A percentile compares a stretch with the other conserved stretches of the same genome.
phyloP scores from a whole-genome alignment of 495 filamentous ascomycete genomes.

The Penicillium bialowiezense region DNA sequence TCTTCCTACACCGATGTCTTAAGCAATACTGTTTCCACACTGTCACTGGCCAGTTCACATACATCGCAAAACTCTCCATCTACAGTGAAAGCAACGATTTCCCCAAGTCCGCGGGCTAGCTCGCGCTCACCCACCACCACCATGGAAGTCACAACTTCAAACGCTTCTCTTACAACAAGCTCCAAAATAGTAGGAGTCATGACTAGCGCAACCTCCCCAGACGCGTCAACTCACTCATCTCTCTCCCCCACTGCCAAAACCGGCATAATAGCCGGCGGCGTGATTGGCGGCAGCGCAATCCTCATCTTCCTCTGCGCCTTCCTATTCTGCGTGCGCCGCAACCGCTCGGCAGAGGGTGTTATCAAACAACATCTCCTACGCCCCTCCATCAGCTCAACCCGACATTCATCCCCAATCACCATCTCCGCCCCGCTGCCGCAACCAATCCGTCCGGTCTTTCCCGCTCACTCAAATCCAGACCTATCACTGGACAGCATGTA shows the following conservation, averaged over 20 bases:
- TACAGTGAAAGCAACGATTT: too few species aligned
- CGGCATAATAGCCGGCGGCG: slow-evolving; percentile 25
- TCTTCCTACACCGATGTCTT: background rate
- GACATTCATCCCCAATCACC: background rate
- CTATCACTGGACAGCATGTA: slow-evolving; percentile 6
- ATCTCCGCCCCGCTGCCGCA: slow-evolving; percentile 4
- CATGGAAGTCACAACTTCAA: background rate
- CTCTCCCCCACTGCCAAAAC: slow-evolving; percentile 6
- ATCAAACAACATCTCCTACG: slow-evolving; percentile 19
- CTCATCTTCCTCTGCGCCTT: slow-evolving; percentile 21
- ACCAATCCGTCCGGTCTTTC: background rate
- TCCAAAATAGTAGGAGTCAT: background rate
- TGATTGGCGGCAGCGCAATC: slow-evolving; percentile 26
- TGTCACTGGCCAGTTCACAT: too few species aligned
- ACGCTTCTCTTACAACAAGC: background rate
- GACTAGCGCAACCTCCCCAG: background rate
- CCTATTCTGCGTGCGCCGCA: slow-evolving; percentile 20
- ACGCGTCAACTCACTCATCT: background rate
- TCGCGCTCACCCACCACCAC: background rate
- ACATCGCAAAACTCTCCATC: too few species aligned
- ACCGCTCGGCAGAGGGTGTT: slow-evolving; percentile 6
- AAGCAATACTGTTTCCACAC: background rate
- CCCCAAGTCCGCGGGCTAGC: too few species aligned
- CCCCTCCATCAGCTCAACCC: slow-evolving; percentile 10
- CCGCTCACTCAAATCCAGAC: slow-evolving; percentile 7